Percentiles rank a stretch among this genome's conserved stretches.
phyloP scores from a whole-genome alignment of 2,329 filamentous ascomycete species.

The Ophidiomyces ophidiicola region DNA sequence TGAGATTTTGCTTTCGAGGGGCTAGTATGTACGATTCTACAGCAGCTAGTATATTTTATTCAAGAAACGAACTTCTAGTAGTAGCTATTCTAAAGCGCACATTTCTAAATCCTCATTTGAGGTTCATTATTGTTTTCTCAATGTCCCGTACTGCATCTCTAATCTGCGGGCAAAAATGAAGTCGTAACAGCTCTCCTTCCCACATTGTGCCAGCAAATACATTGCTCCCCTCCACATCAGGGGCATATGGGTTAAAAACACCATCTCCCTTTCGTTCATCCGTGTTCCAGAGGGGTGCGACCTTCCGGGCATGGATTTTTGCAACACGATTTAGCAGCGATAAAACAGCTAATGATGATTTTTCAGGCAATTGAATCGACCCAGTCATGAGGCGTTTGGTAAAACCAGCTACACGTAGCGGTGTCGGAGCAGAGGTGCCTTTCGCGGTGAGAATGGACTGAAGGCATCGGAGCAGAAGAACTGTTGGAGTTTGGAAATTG shows the following conservation, averaged over 20 bases:
- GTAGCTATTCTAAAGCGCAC: too few species aligned
- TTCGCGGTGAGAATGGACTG: slow-evolving; percentile 68
- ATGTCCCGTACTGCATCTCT: slow-evolving; percentile 59
- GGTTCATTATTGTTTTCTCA: slow-evolving; percentile 49
- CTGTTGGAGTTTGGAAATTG: slow-evolving; percentile 89
- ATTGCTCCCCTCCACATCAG: slow-evolving; percentile 73
- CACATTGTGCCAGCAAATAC: slow-evolving; percentile 82
- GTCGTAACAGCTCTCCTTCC: slow-evolving; percentile 78
- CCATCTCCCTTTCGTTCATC: slow-evolving; percentile 90
- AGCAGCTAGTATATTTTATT: too few species aligned
- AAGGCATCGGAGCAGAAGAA: slow-evolving; percentile 77
- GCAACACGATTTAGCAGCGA: slow-evolving; percentile 66
- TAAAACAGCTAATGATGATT: slow-evolving; percentile 68
- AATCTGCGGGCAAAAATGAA: slow-evolving; percentile 79
- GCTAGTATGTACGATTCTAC: too few species aligned
- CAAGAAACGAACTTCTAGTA: too few species aligned
- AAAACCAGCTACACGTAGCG: slow-evolving; percentile 78
- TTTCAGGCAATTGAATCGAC: slow-evolving; percentile 78
- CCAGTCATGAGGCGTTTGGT: slow-evolving; percentile 77
- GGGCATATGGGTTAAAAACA: slow-evolving; percentile 60
- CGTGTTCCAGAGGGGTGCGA: slow-evolving; percentile 81
- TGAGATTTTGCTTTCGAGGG: too few species aligned
- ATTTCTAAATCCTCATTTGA: slow-evolving; percentile 19
- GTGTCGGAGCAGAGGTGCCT: slow-evolving; percentile 63
- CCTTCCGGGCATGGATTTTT: slow-evolving; percentile 68